phyloP scores from a whole-genome alignment of 371 early-diverging fungal species.

The Zancudomyces culisetae region DNA sequence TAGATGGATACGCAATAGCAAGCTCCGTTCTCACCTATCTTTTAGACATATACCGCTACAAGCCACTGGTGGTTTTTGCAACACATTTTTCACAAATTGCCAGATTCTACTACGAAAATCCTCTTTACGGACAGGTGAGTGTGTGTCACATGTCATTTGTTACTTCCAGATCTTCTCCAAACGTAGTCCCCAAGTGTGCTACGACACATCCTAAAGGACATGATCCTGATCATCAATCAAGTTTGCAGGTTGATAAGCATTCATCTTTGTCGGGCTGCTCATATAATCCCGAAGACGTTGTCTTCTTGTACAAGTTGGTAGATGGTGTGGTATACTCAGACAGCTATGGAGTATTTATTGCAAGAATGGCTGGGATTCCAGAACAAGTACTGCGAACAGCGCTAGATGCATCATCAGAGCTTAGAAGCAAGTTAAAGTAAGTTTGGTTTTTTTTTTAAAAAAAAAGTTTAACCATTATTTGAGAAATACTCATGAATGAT shows the following conservation, averaged over 20 bases:
- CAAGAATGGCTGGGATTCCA: conserved; percentile 54
- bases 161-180: conserved; percentile 17
- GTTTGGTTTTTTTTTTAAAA: no score
- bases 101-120: conserved; percentile 20
- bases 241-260: not conserved
- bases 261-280: conserved; percentile 17
- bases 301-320: conserved; percentile 75
- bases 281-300: no score
- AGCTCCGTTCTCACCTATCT: conserved; percentile 7
- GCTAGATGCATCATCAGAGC: no score
- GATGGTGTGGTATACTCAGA: conserved; percentile 50
- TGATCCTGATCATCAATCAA: conserved; percentile 20
- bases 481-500: no score
- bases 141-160: conserved; percentile 50
- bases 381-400: not conserved
- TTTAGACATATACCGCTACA: not conserved
- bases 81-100: conserved; percentile 54
- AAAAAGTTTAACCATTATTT: no score
- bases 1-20: conserved; percentile 37
- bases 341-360: conserved; percentile 70
- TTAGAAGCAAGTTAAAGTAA: no score
- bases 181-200: not conserved
- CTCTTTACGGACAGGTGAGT: conserved; percentile 9
- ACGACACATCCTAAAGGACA: conserved; percentile 4
- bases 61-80: conserved; percentile 37